A percentile compares a stretch with the other conserved stretches of the same genome.
These are phyloP conservation scores for Coemansia erecta DNA, from an alignment of 192 early-diverging fungal species.

Conservation along the genomic window DNA sequence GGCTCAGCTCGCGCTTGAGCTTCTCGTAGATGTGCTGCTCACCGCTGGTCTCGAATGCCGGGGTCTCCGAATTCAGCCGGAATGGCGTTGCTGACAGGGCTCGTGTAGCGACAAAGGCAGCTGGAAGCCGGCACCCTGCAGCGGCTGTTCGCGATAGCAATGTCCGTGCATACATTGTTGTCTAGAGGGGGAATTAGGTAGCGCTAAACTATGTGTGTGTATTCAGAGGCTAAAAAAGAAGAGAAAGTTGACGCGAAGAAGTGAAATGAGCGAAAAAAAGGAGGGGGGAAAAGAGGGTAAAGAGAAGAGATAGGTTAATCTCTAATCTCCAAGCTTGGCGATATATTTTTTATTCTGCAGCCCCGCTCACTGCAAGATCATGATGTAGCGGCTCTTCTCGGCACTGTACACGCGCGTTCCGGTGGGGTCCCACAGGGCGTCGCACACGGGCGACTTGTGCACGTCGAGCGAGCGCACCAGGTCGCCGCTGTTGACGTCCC, in stretches of 20 bases:
- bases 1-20: constrained; percentile 64
- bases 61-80: constrained; percentile 2
- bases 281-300: background rate
- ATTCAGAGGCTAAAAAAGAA: background rate
- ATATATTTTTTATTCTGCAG: background rate
- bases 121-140: background rate
- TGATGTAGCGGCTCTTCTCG: constrained; percentile 56
- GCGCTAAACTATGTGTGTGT: too few relatives aligned
- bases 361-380: constrained; percentile 38
- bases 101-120: background rate
- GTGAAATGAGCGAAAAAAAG: background rate
- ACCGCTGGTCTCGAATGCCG: constrained; percentile 44
- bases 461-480: constrained; percentile 67
- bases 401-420: constrained; percentile 67
- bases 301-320: background rate
- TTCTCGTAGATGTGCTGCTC: constrained; percentile 77
- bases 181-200: too few relatives aligned
- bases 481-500: constrained; percentile 67
- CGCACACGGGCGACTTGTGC: constrained; percentile 72
- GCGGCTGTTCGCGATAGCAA: background rate
- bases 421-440: constrained; percentile 64
- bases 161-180: too few relatives aligned
- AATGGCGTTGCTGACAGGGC: background rate
- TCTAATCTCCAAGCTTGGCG: too few relatives aligned
- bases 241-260: background rate